Evolutionary conservation across 768 basidiomycete species (phyloP).

Genomic region (Boletus huronensis): DNA sequence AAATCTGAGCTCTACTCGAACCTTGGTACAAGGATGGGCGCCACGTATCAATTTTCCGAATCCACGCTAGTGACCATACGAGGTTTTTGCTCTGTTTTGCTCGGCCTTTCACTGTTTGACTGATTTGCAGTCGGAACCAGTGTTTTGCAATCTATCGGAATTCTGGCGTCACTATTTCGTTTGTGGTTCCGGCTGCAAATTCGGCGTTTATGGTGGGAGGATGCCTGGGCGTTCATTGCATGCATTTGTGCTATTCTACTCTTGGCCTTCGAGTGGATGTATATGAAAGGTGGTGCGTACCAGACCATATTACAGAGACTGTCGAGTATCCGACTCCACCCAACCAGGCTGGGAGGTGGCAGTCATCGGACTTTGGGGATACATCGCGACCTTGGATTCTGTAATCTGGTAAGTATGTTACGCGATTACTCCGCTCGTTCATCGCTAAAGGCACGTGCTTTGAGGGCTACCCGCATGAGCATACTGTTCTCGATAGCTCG

Average conservation of each 20-base stretch:
- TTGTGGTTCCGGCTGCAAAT: constrained; percentile 16
- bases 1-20: neutral
- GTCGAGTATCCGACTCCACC: neutral
- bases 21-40: constrained; percentile 1
- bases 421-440: neutral
- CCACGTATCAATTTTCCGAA: constrained; percentile 10
- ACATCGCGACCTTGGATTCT: neutral
- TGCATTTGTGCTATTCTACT: constrained; percentile 1
- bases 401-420: constrained; percentile 17
- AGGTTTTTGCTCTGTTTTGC: constrained; percentile 1
- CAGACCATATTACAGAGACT: neutral
- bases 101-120: neutral
- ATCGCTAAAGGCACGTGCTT: neutral
- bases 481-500: constrained; percentile 21
- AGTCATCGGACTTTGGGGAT: constrained; percentile 15
- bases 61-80: constrained; percentile 7
- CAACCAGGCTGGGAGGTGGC: constrained; percentile 4
- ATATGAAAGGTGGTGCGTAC: constrained; percentile 18
- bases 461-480: constrained; percentile 23
- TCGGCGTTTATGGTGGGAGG: constrained; percentile 23
- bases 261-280: constrained; percentile 12
- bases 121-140: constrained; percentile 1
- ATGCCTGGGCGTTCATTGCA: constrained; percentile 15
- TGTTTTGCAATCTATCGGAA: constrained; percentile 10
- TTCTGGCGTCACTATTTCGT: constrained; percentile 17